Evolutionary conservation across 768 basidiomycete species (phyloP).

Genomic region (Boletus tomentosulus): DNA sequence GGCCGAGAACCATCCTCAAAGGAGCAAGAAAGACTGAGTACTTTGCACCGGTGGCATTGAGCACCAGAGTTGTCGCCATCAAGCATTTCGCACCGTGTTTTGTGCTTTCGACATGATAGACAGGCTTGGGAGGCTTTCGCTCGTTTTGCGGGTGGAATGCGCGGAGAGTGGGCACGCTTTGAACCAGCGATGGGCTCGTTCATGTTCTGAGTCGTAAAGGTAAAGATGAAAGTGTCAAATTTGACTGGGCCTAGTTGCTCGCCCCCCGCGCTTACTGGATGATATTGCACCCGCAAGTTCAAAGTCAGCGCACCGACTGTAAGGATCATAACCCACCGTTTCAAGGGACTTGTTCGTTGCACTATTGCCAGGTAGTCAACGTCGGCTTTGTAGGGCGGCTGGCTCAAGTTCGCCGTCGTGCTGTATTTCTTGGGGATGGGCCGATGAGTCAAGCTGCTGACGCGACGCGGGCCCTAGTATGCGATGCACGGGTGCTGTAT

Average conservation of each 20-base stretch:
- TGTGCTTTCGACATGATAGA: constrained; percentile 43
- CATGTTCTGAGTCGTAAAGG: constrained; percentile 11
- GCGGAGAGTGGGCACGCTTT: constrained; percentile 32
- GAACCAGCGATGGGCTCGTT: constrained; percentile 22
- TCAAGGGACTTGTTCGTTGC: background rate
- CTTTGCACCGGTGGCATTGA: constrained; percentile 48
- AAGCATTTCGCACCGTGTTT: constrained; percentile 49
- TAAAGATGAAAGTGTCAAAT: constrained; percentile 2
- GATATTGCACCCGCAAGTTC: constrained; percentile 17
- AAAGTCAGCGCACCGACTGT: constrained; percentile 22
- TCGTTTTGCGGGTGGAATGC: constrained; percentile 32
- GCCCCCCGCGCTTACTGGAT: constrained; percentile 11
- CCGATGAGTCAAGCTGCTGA: constrained; percentile 26
- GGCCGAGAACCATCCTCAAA: constrained; percentile 34
- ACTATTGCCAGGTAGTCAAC: background rate
- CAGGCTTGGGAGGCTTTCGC: constrained; percentile 45
- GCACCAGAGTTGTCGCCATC: constrained; percentile 34
- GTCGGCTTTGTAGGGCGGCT: background rate
- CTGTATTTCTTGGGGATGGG: background rate
- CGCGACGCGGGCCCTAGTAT: background rate
- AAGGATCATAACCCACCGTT: constrained; percentile 5
- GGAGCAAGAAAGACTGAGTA: constrained; percentile 44
- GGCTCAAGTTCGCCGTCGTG: background rate
- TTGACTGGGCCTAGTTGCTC: background rate
- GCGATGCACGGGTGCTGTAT: constrained; percentile 7